Conservation (phyloP, 371 early-diverging fungal species). For the Mortierella sp. region DNA sequence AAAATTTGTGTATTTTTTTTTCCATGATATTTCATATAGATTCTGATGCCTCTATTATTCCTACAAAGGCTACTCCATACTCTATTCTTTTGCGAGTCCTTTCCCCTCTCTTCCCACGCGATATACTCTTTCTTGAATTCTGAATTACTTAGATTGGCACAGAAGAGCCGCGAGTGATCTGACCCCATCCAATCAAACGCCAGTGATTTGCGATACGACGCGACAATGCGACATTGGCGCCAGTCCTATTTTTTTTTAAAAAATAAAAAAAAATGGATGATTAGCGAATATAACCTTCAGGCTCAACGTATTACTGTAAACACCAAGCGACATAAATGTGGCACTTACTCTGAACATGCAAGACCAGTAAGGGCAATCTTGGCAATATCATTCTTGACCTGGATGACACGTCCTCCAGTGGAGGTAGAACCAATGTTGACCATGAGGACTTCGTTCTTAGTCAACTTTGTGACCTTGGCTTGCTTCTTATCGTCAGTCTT, state of each 20-base stretch:
- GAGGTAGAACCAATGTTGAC: slow-evolving; percentile 99
- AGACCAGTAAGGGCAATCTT: slow-evolving; percentile 96
- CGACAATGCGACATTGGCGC: slow-evolving; percentile 98
- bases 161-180: slow-evolving; percentile 90
- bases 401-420: slow-evolving; percentile 97
- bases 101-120: not conserved
- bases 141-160: slow-evolving; percentile 60
- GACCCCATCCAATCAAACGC: slow-evolving; percentile 99
- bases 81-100: slow-evolving; percentile 6
- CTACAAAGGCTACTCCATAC: slow-evolving; percentile 1
- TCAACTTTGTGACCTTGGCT: slow-evolving; percentile 92
- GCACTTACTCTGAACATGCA: slow-evolving; percentile 94
- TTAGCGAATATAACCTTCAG: not conserved
- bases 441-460: slow-evolving; percentile 96
- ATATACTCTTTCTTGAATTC: not conserved
- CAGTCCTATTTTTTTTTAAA: slow-evolving; percentile 61
- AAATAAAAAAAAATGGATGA: not conserved
- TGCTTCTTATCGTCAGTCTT: slow-evolving; percentile 98
- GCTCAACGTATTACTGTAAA: no score
- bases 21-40: not conserved
- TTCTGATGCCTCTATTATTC: not conserved
- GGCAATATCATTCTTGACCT: slow-evolving; percentile 94
- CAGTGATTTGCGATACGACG: slow-evolving; percentile 99
- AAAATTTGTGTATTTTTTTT: slow-evolving; percentile 4
- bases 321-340: not conserved